These are phyloP conservation scores for Clonostachys rhizophaga DNA, from an alignment of 2,329 filamentous ascomycete genomes.

Conservation along the genomic window DNA sequence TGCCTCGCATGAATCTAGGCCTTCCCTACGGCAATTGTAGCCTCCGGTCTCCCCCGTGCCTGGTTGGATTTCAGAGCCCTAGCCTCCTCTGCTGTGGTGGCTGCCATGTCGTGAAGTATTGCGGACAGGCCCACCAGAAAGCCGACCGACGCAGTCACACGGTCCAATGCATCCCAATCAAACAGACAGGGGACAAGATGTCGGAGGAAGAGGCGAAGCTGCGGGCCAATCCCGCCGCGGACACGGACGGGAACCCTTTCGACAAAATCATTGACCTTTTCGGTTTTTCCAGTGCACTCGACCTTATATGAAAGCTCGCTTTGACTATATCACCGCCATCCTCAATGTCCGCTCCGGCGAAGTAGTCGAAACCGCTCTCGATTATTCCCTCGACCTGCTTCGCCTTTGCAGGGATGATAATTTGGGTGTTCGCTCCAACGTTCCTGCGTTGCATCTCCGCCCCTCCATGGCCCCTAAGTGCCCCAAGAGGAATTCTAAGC, in stretches of 20 bases:
- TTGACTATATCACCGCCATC: constrained; percentile 16
- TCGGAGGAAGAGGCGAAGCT: constrained; percentile 28
- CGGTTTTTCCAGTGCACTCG: constrained; percentile 30
- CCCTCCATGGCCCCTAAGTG: no score
- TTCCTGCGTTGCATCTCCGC: constrained; percentile 36
- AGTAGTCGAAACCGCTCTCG: constrained; percentile 24
- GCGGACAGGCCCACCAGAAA: constrained; percentile 34
- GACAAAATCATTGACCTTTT: constrained; percentile 31
- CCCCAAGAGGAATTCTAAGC: no score
- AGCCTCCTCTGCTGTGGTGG: constrained; percentile 24
- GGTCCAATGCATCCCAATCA: constrained; percentile 27
- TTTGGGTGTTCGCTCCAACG: constrained; percentile 30
- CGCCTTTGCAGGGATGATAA: constrained; percentile 37
- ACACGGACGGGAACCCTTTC: constrained; percentile 25
- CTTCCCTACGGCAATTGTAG: no score
- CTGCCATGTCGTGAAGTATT: constrained; percentile 39
- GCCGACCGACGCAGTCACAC: constrained; percentile 30
- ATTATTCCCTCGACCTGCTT: constrained; percentile 36
- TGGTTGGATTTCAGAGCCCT: background rate
- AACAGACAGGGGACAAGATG: constrained; percentile 17
- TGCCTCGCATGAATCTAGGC: no score
- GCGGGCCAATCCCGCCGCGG: constrained; percentile 18
- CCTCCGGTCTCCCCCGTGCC: no score
- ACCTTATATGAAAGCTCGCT: constrained; percentile 34
- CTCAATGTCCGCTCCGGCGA: constrained; percentile 20